These are phyloP conservation scores for Capsicum rhomboideum DNA, from an alignment of 257 asterid genomes.

Conservation along the genomic window DNA sequence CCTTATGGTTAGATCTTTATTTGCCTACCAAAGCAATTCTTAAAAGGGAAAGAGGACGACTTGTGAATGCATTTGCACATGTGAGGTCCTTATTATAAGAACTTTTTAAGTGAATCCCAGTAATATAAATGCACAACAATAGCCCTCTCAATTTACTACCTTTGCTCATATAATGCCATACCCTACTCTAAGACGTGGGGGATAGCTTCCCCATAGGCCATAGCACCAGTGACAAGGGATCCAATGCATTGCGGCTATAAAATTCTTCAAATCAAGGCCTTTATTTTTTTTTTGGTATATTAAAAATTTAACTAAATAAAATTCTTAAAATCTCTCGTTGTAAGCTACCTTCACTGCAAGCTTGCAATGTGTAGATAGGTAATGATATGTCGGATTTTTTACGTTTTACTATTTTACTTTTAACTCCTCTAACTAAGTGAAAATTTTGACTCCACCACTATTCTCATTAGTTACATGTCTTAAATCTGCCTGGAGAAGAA, in stretches of 20 bases:
- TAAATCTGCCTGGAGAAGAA: not conserved
- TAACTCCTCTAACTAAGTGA: too few relatives aligned
- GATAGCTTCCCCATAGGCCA: too few relatives aligned
- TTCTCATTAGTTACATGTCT: not conserved
- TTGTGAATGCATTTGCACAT: not conserved
- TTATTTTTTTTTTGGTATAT: not conserved
- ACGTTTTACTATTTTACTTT: too few relatives aligned
- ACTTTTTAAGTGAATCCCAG: not conserved
- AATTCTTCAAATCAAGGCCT: not conserved
- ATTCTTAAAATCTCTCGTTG: not conserved
- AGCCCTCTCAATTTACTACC: not conserved
- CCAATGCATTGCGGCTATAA: not conserved
- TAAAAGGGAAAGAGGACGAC: not conserved
- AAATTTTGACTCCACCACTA: too few relatives aligned
- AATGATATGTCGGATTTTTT: not conserved
- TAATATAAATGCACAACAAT: too few relatives aligned
- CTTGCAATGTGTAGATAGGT: not conserved
- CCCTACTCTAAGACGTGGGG: not conserved
- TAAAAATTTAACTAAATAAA: not conserved
- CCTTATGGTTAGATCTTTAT: not conserved
- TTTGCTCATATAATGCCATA: not conserved
- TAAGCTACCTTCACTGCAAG: not conserved
- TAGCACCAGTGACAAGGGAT: not conserved
- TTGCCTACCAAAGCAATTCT: not conserved
- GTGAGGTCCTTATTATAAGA: not conserved